These are phyloP conservation scores for Kitagawia praeruptora DNA, from an alignment of 129 eudicot genomes.

Conservation along the genomic window DNA sequence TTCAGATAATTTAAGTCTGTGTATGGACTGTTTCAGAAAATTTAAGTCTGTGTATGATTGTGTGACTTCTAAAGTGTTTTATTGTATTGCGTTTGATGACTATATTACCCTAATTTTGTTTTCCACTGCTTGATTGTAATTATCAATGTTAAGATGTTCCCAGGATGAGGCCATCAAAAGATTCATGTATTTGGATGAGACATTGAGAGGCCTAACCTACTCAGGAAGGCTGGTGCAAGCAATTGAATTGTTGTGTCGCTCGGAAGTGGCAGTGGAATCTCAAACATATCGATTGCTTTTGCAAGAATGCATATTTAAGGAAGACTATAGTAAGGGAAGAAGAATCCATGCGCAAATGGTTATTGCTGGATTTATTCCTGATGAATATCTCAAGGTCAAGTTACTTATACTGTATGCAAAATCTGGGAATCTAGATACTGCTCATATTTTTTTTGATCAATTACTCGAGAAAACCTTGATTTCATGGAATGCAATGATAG, in stretches of 20 bases:
- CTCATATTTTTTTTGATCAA: constrained; percentile 47
- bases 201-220: constrained; percentile 60
- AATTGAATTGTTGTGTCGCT: constrained; percentile 51
- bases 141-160: constrained; percentile 53
- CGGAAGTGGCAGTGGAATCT: constrained; percentile 38
- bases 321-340: constrained; percentile 40
- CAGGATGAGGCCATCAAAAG: constrained; percentile 42
- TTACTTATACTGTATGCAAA: constrained; percentile 79
- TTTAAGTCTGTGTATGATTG: neutral
- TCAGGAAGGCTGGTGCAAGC: constrained; percentile 77
- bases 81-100: neutral
- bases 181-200: constrained; percentile 39
- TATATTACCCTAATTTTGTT: neutral
- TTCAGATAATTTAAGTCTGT: neutral
- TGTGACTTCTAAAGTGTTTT: neutral
- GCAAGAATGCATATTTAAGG: constrained; percentile 85
- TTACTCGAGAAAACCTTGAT: constrained; percentile 44
- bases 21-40: neutral
- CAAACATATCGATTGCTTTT: constrained; percentile 76
- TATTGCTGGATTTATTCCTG: constrained; percentile 53
- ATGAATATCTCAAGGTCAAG: constrained; percentile 64
- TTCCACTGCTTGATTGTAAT: constrained; percentile 30
- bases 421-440: constrained; percentile 62
- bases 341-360: constrained; percentile 80
- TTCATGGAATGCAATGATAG: constrained; percentile 90